Evolutionary conservation across 176 grass and related monocot species (phyloP), one percentile per base, ranked within the genome.

Genomic region (Hyparrhenia diplandra): DNA sequence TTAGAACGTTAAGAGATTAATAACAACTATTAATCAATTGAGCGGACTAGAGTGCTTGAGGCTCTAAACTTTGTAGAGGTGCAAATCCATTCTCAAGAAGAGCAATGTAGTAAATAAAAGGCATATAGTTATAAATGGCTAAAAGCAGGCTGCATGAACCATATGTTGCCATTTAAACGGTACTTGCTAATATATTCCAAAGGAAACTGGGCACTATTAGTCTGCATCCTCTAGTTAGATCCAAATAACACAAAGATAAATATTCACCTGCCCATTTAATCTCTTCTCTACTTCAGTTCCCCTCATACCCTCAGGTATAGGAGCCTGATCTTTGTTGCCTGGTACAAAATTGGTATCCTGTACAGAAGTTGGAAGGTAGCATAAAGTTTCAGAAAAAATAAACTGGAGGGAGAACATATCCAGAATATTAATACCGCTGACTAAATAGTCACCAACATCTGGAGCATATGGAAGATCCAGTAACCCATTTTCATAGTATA

Each of bases 391-490:
- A 78, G 47, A 40, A 67, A 72, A 25, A 21, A 88, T 67, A 42
- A 67, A 61, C n/a, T 63, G 75, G 20, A 86, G 13, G n/a, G 39
- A 61, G 28, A 34, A 43, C 46, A 86, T 18, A 85, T 24, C 32
- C 59, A 82, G 13, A 76, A 67, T 31, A 66, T 64, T 84, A 91
- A 77, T 93, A 93, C 92, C 92, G 0, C 68, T 90, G 61, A 91
- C 78, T 79, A 99, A 90, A 77, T 93, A 99, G 85, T 99, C 87
- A 37, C 90, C 80, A 13, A 95, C 93, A 88, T 99, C 93, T 82
- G 97, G 97, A 71, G 90, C 89, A 85, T 91, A 91, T 76, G 97
- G 93, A 79, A 99, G 85, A 88, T 99, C 93, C 42, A 84, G 21
- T 76, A 93, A 86, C 60, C 93, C 97, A 91, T 90, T 93, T 89